Conservation (phyloP, 2,329 filamentous ascomycete species). For the Alternaria dauci region DNA sequence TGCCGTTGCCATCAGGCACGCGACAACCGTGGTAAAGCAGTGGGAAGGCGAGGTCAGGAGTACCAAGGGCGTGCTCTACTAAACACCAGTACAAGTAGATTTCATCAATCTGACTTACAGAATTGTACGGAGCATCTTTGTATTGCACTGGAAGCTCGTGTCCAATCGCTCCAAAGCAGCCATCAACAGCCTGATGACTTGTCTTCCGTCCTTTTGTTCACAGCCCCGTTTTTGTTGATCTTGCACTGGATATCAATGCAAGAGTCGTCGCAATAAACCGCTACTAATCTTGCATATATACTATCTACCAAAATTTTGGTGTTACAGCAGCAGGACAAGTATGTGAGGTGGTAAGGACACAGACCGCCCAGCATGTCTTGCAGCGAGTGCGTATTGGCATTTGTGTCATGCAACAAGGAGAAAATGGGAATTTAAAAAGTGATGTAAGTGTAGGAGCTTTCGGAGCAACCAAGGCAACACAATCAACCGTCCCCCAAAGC, state of each 20-base stretch:
- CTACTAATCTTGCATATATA: too few species aligned
- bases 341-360: not conserved
- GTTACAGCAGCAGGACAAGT: not conserved
- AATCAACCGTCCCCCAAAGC: too few species aligned
- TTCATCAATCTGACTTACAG: not conserved
- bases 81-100: not conserved
- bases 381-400: not conserved
- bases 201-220: not conserved
- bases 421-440: not conserved
- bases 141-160: not conserved
- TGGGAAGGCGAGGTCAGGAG: conserved; percentile 93
- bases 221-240: not conserved
- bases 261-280: too few species aligned
- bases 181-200: not conserved
- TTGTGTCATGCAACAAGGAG: not conserved
- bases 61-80: conserved; percentile 87
- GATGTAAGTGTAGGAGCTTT: not conserved
- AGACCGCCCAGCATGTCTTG: not conserved
- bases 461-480: too few species aligned
- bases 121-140: not conserved
- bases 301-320: not conserved
- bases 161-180: not conserved
- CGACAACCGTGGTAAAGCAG: conserved; percentile 76
- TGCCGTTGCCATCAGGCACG: conserved; percentile 82
- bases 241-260: too few species aligned